Base-by-base conservation (phyloP, 805 yeast genomes). In the Phaffomyces thermotolerans region DNA sequence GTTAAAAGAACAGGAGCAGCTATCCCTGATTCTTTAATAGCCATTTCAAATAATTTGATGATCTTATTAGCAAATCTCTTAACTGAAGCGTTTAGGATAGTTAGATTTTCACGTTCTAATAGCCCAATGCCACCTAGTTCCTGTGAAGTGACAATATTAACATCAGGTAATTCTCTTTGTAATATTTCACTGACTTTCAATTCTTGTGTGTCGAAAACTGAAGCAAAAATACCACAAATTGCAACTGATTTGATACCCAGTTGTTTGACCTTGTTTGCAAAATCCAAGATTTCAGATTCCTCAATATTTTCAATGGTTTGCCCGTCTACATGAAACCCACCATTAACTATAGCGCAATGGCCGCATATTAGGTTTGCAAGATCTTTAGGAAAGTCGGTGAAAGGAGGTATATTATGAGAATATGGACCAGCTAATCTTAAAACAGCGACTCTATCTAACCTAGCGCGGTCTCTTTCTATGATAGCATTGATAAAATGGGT, bases 401-500 rank as follows among this genome's bases (percentile, higher is more conserved):
- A 71, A 17, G 77, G 75, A 7, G 60, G 61, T 10, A 59, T 44
- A 12, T 59, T 56, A 14, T 51, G 52, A 2, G 71, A 56, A 50
- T 68, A 71, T 4, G 71, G 72, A 13, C 73, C 72, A 52, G 67
- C 63, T 6, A 72, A 50, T 49, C 77, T 52, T 17, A 72, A 44
- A 4, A 71, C 72, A 0, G 75, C 76, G 8, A 71, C 75, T 32
- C 53, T 57, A 23, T 66, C 68, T 22, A 71, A 54, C 45, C 72
- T 56, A 3, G 68, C 63, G 17, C 50, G 46, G 51, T 72, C 76
- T 42, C 63, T 69, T 50, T 72, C 76, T 24, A 72, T 58, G 14
- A 72, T 73, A 9, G 75, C 75, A 54, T 72, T 72, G 51, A 72
- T 70, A 53, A 72, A 72, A 49, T 72, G 76, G 1, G 76, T 72